Conservation (phyloP, 2,329 filamentous ascomycete genomes). For the Coleophoma eucalyptorum region DNA sequence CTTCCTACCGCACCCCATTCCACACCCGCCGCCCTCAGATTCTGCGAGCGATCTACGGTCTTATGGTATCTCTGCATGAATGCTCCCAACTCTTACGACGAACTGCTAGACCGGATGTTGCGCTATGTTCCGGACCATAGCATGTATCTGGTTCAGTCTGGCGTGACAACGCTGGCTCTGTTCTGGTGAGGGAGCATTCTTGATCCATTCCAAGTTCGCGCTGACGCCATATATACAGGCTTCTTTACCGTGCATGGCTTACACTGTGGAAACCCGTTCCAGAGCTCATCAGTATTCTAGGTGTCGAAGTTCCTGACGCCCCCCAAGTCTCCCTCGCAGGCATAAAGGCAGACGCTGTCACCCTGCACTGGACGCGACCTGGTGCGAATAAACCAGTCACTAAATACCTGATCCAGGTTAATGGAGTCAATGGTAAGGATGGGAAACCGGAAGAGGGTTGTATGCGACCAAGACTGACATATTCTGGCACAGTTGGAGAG, state of each 20-base stretch:
- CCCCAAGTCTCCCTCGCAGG: conserved; percentile 88
- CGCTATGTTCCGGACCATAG: conserved; percentile 26
- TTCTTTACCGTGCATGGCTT: conserved; percentile 80
- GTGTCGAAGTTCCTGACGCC: conserved; percentile 87
- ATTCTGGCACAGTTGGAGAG: conserved; percentile 64
- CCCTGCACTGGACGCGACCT: conserved; percentile 85
- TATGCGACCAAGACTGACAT: conserved; percentile 9
- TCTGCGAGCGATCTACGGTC: too few relatives aligned
- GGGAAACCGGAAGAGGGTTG: background rate
- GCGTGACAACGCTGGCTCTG: conserved; percentile 26
- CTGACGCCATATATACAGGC: conserved; percentile 39
- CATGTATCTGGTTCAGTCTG: conserved; percentile 28
- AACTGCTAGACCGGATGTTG: conserved; percentile 26
- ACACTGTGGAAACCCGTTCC: conserved; percentile 89
- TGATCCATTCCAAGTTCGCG: background rate
- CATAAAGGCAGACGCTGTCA: conserved; percentile 82
- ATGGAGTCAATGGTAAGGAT: conserved; percentile 78
- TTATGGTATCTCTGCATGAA: conserved; percentile 23
- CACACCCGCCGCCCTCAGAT: too few relatives aligned
- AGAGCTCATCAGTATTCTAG: conserved; percentile 84
- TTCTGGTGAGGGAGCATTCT: conserved; percentile 20
- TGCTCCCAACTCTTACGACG: conserved; percentile 24
- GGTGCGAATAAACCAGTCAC: conserved; percentile 58
- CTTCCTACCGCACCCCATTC: too few relatives aligned
- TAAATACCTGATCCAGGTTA: conserved; percentile 89